A percentile compares a stretch with the other conserved stretches of the same genome.
phyloP scores from a whole-genome alignment of 176 grass and related monocot genomes.

The Neostapfia colusana region DNA sequence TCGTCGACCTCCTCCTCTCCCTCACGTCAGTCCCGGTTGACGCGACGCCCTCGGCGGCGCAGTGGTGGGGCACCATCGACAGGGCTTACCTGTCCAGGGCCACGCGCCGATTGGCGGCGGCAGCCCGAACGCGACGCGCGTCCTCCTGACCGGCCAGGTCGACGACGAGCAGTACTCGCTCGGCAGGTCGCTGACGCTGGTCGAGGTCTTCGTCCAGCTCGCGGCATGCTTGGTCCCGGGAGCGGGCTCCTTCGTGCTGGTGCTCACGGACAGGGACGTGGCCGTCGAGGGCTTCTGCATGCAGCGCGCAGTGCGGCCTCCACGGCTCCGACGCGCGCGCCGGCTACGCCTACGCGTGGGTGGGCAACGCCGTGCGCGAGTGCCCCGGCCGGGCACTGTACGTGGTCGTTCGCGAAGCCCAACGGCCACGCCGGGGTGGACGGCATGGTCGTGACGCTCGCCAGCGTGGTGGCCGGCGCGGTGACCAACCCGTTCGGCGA shows the following conservation, averaged over 20 bases:
- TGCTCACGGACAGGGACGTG: conserved; percentile 47
- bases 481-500: conserved; percentile 57
- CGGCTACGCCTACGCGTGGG: conserved; percentile 43
- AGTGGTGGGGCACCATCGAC: conserved; percentile 52
- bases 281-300: conserved; percentile 53
- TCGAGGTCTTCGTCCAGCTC: conserved; percentile 35
- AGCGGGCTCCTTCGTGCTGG: conserved; percentile 23
- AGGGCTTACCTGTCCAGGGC: conserved; percentile 33
- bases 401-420: conserved; percentile 65
- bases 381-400: conserved; percentile 69
- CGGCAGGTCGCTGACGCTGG: conserved; percentile 35
- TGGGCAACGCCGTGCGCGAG: conserved; percentile 43
- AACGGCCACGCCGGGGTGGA: conserved; percentile 53
- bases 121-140: neutral
- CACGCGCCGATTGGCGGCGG: too few species aligned
- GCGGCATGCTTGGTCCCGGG: neutral
- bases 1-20: conserved; percentile 54
- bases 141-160: conserved; percentile 22
- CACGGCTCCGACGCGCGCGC: conserved; percentile 38
- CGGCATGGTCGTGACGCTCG: conserved; percentile 56
- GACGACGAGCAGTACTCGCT: conserved; percentile 33
- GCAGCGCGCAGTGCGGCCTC: conserved; percentile 42
- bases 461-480: conserved; percentile 48
- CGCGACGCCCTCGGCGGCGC: conserved; percentile 24
- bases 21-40: neutral